A percentile compares a stretch with the other conserved stretches of the same genome.
These are phyloP conservation scores for Chlorociboria aeruginascens DNA, from an alignment of 495 filamentous ascomycete species.

Conservation along the genomic window DNA sequence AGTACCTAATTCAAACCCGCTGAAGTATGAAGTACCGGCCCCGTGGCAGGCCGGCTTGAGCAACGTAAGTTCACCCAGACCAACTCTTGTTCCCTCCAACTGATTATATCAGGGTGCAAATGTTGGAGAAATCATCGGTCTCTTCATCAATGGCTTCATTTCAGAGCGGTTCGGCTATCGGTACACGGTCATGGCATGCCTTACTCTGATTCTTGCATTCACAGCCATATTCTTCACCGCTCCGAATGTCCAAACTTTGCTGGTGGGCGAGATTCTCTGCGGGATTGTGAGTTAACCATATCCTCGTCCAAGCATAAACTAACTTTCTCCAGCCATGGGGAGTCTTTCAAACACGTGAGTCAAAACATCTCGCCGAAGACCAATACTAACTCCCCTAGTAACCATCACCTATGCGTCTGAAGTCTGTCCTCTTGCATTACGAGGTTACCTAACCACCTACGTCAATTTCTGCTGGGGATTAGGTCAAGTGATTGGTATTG, in stretches of 20 bases:
- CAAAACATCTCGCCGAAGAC: background rate
- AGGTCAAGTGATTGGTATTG: slow-evolving; percentile 66
- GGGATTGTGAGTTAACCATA: slow-evolving; percentile 35
- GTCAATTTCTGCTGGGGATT: slow-evolving; percentile 78
- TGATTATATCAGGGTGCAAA: slow-evolving; percentile 40
- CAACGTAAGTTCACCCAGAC: slow-evolving; percentile 32
- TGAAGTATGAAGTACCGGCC: slow-evolving; percentile 52
- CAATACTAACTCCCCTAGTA: slow-evolving; percentile 12
- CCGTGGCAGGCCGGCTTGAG: slow-evolving; percentile 68
- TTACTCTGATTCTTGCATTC: slow-evolving; percentile 54
- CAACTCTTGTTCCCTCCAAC: background rate
- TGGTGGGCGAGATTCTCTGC: slow-evolving; percentile 63
- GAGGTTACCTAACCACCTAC: slow-evolving; percentile 66
- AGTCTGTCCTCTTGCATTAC: slow-evolving; percentile 59
- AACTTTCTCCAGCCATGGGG: slow-evolving; percentile 44
- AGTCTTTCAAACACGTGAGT: slow-evolving; percentile 60
- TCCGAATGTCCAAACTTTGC: slow-evolving; percentile 51
- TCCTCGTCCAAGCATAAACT: background rate
- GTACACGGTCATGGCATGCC: slow-evolving; percentile 55
- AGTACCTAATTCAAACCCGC: slow-evolving; percentile 1
- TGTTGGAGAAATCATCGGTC: slow-evolving; percentile 65
- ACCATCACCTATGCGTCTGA: slow-evolving; percentile 75
- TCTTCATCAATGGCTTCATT: slow-evolving; percentile 64
- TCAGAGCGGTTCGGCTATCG: slow-evolving; percentile 66
- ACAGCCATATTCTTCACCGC: slow-evolving; percentile 70